Base-by-base conservation (phyloP, 805 yeast species). In the Myxozyma melibiosi region DNA sequence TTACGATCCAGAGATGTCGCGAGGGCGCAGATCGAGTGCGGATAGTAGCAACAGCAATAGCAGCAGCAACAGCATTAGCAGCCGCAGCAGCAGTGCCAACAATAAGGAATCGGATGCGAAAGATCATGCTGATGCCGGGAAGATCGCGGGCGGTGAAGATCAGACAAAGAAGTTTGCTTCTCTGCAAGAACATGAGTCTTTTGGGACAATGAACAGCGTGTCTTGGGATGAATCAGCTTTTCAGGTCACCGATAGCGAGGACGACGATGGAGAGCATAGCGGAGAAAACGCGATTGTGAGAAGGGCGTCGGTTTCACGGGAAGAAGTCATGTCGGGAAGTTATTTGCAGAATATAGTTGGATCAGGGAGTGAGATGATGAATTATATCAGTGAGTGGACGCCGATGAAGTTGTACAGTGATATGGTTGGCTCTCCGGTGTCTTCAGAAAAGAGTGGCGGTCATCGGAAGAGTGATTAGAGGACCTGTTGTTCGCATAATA, bases 331-430 rank as follows among this genome's bases (percentile, higher is more conserved):
- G 31, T 34, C 50, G 4, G 50, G 37, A 28, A 38, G 53, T 7
- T 51, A 43, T 27, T 25, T 34, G 18, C 57, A 53, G 48, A 46
- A 46, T n/a, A 8, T 44, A 13, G 28, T 51, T 27, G 25, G 13
- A 1, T 42, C 49, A 5, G 49, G 55, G 3, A 48, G 37, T 31
- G 45, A 43, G 4, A 20, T 51, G 31, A 49, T 37, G 4, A 51
- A 38, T 35, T 58, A 55, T 31, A 9, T 58, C 16, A 22, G 53
- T 4, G 63, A 58, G 25, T 58, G 62, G 62, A 45, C 62, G 31
- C 59, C 62, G 16, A 40, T 51, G 55, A 43, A 50, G 43, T 18
- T 58, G 34, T 58, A 58, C 34, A 35, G 35, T 25, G 51, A 40
- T 16, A 38, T 50, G 13, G 34, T 55, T 4, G 49, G 41, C 14